Evolutionary conservation across 2,329 filamentous ascomycete species (phyloP).

Genomic region (Ophiostoma populinum): DNA sequence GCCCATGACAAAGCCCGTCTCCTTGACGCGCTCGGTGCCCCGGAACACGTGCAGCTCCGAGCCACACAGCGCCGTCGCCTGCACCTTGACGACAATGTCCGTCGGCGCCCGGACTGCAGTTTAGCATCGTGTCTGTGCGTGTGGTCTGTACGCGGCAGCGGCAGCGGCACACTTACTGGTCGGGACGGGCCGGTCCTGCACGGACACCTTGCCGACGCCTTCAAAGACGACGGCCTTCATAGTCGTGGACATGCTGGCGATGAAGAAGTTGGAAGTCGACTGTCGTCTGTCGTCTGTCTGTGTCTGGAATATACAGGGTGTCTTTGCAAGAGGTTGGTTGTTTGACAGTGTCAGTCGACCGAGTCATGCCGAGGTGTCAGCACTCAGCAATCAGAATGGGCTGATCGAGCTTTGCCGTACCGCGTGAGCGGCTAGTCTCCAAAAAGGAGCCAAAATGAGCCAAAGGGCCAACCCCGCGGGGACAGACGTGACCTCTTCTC

Average conservation of each 20-base stretch:
- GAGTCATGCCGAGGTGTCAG: too few species aligned
- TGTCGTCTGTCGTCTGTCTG: neutral
- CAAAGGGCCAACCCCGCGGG: too few species aligned
- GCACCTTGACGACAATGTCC: conserved; percentile 72
- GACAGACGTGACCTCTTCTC: too few species aligned
- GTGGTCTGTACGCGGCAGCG: neutral
- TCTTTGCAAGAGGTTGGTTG: neutral
- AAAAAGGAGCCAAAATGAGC: too few species aligned
- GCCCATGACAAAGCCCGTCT: conserved; percentile 50
- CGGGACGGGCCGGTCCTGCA: conserved; percentile 69
- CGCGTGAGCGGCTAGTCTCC: too few species aligned
- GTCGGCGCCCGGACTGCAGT: conserved; percentile 42
- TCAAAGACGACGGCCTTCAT: conserved; percentile 90
- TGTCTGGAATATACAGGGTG: too few species aligned
- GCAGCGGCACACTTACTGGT: conserved; percentile 26
- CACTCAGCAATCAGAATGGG: too few species aligned
- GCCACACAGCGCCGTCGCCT: conserved; percentile 71
- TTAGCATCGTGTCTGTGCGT: neutral
- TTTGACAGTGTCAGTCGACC: too few species aligned
- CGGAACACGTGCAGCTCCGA: conserved; percentile 84
- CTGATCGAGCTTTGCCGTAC: too few species aligned
- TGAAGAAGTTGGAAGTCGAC: neutral
- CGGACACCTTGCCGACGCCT: conserved; percentile 52
- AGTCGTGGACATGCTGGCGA: conserved; percentile 20
- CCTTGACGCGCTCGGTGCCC: conserved; percentile 51